Conservation (phyloP, 768 basidiomycete species). For the Tephrocybe sp. region DNA sequence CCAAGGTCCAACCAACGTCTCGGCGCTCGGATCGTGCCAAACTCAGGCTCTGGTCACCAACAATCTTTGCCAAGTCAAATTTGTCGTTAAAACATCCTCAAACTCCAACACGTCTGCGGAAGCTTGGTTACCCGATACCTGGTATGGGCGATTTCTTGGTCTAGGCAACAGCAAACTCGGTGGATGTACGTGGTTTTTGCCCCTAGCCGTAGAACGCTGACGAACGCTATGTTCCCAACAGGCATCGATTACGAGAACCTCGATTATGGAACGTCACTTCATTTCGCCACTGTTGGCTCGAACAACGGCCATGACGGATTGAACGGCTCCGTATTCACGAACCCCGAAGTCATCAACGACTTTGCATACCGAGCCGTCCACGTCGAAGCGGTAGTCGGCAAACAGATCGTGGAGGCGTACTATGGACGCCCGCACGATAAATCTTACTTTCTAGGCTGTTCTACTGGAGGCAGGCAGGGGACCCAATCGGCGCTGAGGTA, state of each 20-base stretch:
- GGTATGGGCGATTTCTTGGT: background rate
- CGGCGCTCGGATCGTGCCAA: background rate
- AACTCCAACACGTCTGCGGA: background rate
- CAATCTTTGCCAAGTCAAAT: constrained; percentile 3
- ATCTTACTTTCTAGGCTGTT: constrained; percentile 11
- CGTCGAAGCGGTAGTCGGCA: constrained; percentile 9
- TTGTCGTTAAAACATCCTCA: background rate
- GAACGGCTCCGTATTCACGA: background rate
- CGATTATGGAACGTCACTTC: constrained; percentile 1
- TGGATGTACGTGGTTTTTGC: background rate
- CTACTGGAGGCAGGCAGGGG: constrained; percentile 7
- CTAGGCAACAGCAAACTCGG: constrained; percentile 1
- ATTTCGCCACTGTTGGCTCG: constrained; percentile 8
- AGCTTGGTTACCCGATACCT: background rate
- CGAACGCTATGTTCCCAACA: background rate
- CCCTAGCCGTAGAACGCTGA: background rate
- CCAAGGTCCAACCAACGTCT: background rate
- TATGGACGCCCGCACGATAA: constrained; percentile 3
- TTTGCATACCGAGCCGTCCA: constrained; percentile 4
- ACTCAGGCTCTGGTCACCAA: background rate
- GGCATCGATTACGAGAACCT: constrained; percentile 2
- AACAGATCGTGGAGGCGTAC: constrained; percentile 11
- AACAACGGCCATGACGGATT: constrained; percentile 5
- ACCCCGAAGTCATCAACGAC: constrained; percentile 11
- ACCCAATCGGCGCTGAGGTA: constrained; percentile 5